phyloP scores from a whole-genome alignment of 2,329 filamentous ascomycete species.

The Hymenoscyphus albidus region DNA sequence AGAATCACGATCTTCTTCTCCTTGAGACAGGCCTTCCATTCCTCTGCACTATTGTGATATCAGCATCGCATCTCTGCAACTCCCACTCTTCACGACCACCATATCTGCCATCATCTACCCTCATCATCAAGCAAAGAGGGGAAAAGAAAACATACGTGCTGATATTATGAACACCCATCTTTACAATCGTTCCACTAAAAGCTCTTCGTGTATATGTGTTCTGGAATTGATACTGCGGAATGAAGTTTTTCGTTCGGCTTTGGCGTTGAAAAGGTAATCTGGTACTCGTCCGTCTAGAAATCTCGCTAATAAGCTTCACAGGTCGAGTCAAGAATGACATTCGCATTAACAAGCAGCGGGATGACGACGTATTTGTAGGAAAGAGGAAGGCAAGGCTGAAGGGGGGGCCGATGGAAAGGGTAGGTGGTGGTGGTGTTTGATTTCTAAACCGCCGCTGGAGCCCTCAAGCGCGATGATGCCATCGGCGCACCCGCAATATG shows the following conservation, averaged over 20 bases:
- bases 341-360: background rate
- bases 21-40: constrained; percentile 54
- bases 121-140: background rate
- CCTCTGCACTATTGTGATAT: constrained; percentile 46
- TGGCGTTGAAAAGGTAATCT: background rate
- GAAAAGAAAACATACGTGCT: constrained; percentile 34
- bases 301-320: constrained; percentile 14
- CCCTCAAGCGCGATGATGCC: constrained; percentile 8
- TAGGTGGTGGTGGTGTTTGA: constrained; percentile 10
- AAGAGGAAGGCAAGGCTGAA: background rate
- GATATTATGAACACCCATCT: constrained; percentile 45
- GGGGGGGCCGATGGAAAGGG: constrained; percentile 1
- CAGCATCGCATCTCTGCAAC: constrained; percentile 22
- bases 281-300: background rate
- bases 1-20: constrained; percentile 65
- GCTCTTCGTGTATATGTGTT: constrained; percentile 9
- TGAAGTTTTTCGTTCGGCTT: background rate
- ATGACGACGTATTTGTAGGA: background rate
- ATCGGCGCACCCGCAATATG: background rate
- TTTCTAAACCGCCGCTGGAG: constrained; percentile 14
- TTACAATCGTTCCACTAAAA: constrained; percentile 40
- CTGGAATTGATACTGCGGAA: background rate
- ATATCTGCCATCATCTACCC: background rate
- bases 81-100: background rate
- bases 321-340: constrained; percentile 23